Base-by-base conservation (phyloP, 2,329 filamentous ascomycete genomes). In the Triangularia verruculosa region DNA sequence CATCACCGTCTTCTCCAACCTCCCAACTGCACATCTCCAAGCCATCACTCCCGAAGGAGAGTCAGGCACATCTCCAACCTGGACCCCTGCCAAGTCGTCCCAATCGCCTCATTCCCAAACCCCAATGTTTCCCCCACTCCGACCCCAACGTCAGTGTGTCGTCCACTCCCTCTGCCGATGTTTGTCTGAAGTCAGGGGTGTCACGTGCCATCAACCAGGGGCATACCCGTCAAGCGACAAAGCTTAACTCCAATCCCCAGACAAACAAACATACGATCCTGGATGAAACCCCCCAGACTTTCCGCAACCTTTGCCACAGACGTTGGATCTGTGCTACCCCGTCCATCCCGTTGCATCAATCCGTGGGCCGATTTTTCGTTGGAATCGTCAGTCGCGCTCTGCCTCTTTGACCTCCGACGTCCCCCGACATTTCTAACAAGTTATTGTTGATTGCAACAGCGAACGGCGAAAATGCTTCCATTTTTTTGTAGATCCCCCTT, bases 131-230 rank as follows among this genome's bases (percentile, higher is more conserved):
- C 34, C 43, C 4, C 39, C 17, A n/a, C 51, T 53, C 39, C 39
- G 9, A 47, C 39, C 6, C n/a, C 39, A 47, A 47, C 39, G 39
- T 20, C n/a, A 9, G 17, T 47, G 39, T n/a, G n/a, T 47, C 39
- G 39, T 47, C 39, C 22, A 13, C 13, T 27, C 13, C 22, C 47
- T 58, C 55, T 32, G 12, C 56, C 43, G 30, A 34, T 58, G 28
- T 61, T 55, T 59, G 67, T 66, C 57, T 59, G 64, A 61, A 51
- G 56, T 66, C 59, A 68, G 68, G 69, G 67, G 56, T 65, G 58
- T 68, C 67, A 70, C 65, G 68, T 69, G 67, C 43, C 28, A n/a
- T 17, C 39, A 15, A 39, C 52, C 62, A 47, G 55, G 62, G 20
- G 53, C 43, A n/a, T 25, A 58, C 34, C 27, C 8, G 22, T n/a